Base-by-base conservation (phyloP, 306 rosid genomes). In the Castanea mollissima region DNA sequence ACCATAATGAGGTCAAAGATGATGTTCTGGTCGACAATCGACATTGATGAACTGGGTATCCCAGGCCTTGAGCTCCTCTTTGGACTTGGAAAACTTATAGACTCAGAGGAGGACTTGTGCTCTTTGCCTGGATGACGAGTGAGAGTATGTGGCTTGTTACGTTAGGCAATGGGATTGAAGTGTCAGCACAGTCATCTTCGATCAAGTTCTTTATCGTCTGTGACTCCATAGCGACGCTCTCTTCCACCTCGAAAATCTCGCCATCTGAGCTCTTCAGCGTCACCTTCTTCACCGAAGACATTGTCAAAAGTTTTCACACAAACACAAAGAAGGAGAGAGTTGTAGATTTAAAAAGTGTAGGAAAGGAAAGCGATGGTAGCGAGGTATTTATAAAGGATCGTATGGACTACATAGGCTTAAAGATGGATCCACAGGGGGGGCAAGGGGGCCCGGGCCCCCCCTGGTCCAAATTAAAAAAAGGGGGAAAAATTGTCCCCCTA, bases 1-100 rank as follows among this genome's bases (percentile, higher is more conserved):
- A 88, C 92, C 88, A 88, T 76, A 72, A 88, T 88, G 79, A 88
- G 90, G 82, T 88, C 92, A 78, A 88, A 88, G 25, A 88, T 83
- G 57, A 89, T 84, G 55, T 85, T 86, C 62, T 84, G 90, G 76
- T 88, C 92, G 74, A 88, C 86, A 78, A 74, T 88, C 92, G 74
- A 88, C 86, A 78, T 79, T 86, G 83, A 84, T 86, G 70, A 88
- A 88, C 31, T 88, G 90, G 32, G 46, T 69, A 78, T 88, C 88
- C 88, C 89, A 88, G 69, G 69, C 21, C 86, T 84, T 88, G 82
- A 88, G 87, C 2, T 84, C 90, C 1, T 82, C 88, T 9, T 84
- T 90, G 65, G 59, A 83, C 29, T 51, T 87, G 85, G 38, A 89
- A 35, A 9, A 35, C 14, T 88, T 88, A 4, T 88, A 4, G 85